Base-by-base conservation (phyloP, 1,284 basidiomycete species). In the Tremellales sp. region DNA sequence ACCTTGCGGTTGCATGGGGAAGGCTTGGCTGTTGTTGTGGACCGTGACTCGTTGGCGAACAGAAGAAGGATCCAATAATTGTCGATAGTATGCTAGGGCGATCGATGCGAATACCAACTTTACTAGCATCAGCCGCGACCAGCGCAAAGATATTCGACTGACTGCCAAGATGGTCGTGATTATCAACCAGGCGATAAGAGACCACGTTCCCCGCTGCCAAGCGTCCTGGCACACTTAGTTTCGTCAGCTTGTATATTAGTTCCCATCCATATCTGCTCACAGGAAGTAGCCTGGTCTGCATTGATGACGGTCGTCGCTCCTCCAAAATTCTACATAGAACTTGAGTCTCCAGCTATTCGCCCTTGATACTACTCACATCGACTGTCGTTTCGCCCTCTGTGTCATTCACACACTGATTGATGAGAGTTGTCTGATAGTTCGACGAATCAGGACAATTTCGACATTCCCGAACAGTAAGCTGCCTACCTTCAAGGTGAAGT, bases 61-160 rank as follows among this genome's bases (percentile, higher is more conserved):
- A 21, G 74, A 75, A 5, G 68, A 58, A 0, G 86, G 85, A 64
- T 88, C 84, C 25, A 80, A 75, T 8, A 80, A 63, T 71, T 89
- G 86, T 21, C 81, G 80, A 64, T 84, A 82, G 73, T 82, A 89
- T 8, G 76, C 75, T 60, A 83, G 82, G 1, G 81, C 78, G 54
- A 85, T 66, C 41, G 78, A 57, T 29, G 79, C 76, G 74, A 86
- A 85, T 44, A 86, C 62, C 18, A 75, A 53, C 45, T 81, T 74
- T 32, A 82, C 58, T 79, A 33, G 10, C 12, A 19, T 52, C n/a
- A 53, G 47, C 14, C 13, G n/a, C 16, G 25, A 35, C 38, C 16
- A 16, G 5, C 79, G 25, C 12, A 24, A 3, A 39, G 35, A 16
- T 29, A 36, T 9, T 43, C 27, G 27, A 54, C 63, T 59, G 29